Evolutionary conservation across 768 basidiomycete species (phyloP).

Genomic region (Podaxis carcinomalis): DNA sequence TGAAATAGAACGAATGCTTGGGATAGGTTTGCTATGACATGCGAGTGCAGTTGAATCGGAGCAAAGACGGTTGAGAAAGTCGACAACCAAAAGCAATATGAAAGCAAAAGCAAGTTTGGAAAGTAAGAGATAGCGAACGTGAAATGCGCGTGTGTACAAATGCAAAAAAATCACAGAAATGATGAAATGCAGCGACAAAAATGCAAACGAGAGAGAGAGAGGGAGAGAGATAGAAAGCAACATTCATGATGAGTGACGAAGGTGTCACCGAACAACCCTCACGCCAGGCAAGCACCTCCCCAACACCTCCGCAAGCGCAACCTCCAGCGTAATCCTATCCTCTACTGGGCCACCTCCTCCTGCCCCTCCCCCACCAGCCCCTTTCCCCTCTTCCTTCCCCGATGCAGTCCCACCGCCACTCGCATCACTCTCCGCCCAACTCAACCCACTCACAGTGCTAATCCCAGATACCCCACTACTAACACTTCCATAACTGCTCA

Average conservation of each 20-base stretch:
- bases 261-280: background rate
- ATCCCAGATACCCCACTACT: background rate
- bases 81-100: no score
- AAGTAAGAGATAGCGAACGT: background rate
- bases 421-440: background rate
- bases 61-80: no score
- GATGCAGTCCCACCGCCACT: background rate
- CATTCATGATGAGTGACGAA: background rate
- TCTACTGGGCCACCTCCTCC: background rate
- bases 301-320: constrained; percentile 10
- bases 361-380: background rate
- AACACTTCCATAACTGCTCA: constrained; percentile 3
- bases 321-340: constrained; percentile 9
- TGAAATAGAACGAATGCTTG: no score
- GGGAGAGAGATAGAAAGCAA: background rate
- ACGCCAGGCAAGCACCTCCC: constrained; percentile 9
- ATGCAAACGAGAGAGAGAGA: no score
- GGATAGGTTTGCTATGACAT: no score
- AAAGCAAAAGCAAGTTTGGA: background rate
- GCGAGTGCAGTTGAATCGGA: no score
- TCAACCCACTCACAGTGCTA: background rate
- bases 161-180: background rate
- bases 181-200: background rate
- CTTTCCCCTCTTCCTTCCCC: background rate
- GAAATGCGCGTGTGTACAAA: background rate